phyloP scores from a whole-genome alignment of 768 basidiomycete genomes.

The Ramaria sp. region DNA sequence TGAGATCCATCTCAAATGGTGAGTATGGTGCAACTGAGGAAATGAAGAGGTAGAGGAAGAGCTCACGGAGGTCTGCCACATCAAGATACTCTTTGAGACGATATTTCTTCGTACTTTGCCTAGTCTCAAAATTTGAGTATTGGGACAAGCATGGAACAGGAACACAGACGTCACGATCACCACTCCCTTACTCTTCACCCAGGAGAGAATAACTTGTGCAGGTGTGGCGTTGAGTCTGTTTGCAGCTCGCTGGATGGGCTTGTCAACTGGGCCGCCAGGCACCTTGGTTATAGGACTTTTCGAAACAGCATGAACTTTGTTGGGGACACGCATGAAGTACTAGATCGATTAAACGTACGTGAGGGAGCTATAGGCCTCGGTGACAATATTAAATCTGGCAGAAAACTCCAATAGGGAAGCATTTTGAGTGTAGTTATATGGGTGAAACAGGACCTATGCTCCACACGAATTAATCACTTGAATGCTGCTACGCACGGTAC shows the following conservation, averaged over 20 bases:
- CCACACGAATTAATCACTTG: background rate
- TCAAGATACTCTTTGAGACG: slow-evolving; percentile 58
- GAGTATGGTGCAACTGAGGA: background rate
- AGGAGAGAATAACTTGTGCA: slow-evolving; percentile 63
- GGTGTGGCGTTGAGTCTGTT: slow-evolving; percentile 36
- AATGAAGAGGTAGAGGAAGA: background rate
- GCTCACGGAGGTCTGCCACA: slow-evolving; percentile 53
- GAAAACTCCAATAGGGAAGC: slow-evolving; percentile 48
- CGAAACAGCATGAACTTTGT: background rate
- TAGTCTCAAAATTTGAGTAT: slow-evolving; percentile 18
- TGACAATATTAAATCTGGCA: slow-evolving; percentile 45
- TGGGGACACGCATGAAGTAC: background rate
- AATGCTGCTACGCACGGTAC: no score
- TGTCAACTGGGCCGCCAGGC: slow-evolving; percentile 55
- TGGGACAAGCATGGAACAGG: background rate
- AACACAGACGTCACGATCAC: slow-evolving; percentile 47
- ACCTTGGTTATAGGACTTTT: slow-evolving; percentile 45
- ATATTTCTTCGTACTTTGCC: slow-evolving; percentile 53
- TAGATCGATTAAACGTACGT: slow-evolving; percentile 28
- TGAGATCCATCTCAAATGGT: background rate
- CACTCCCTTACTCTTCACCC: slow-evolving; percentile 59
- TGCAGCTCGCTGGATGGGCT: slow-evolving; percentile 41
- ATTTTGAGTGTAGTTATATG: slow-evolving; percentile 51
- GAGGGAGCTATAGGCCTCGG: slow-evolving; percentile 64
- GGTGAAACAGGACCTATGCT: slow-evolving; percentile 52